Evolutionary conservation across 805 yeast species (phyloP).

Genomic region (Kuraishia capsulata): DNA sequence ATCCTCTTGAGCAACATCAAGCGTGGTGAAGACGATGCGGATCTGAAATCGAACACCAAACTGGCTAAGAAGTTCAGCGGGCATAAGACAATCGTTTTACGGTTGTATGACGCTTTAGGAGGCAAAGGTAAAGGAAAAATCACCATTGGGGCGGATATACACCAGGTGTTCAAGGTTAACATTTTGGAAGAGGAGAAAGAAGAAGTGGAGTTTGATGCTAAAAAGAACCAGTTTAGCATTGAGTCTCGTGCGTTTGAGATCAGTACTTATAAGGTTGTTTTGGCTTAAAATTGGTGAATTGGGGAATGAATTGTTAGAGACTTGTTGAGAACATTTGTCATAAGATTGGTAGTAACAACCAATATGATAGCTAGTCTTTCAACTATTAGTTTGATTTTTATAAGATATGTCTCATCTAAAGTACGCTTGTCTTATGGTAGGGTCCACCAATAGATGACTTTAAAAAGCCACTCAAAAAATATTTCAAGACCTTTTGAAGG

Average conservation of each 20-base stretch:
- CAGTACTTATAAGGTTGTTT: slow-evolving; percentile 47
- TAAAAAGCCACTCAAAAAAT: too few species aligned
- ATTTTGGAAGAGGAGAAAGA: slow-evolving; percentile 46
- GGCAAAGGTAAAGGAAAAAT: slow-evolving; percentile 56
- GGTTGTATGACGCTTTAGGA: slow-evolving; percentile 85
- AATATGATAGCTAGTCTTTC: too few species aligned
- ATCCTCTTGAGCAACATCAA: slow-evolving; percentile 71
- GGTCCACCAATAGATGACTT: too few species aligned
- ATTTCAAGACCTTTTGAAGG: too few species aligned
- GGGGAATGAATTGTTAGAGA: neutral
- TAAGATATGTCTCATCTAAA: too few species aligned
- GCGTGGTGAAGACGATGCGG: slow-evolving; percentile 78
- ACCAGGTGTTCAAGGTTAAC: slow-evolving; percentile 43
- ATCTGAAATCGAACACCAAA: slow-evolving; percentile 32
- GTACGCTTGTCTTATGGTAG: too few species aligned
- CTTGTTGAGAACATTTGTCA: neutral
- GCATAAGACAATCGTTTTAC: slow-evolving; percentile 47
- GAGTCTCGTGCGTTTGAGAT: slow-evolving; percentile 71
- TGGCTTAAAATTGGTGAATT: slow-evolving; percentile 16
- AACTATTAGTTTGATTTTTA: too few species aligned
- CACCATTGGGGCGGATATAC: slow-evolving; percentile 29
- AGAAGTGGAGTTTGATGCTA: slow-evolving; percentile 22
- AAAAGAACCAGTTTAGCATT: slow-evolving; percentile 24
- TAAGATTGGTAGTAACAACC: neutral
- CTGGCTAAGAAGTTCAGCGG: slow-evolving; percentile 35